A percentile compares a stretch with the other conserved stretches of the same genome.
These are phyloP conservation scores for Saccharomyces hybrid DNA, from an alignment of 1,139 yeast genomes.

Conservation along the genomic window DNA sequence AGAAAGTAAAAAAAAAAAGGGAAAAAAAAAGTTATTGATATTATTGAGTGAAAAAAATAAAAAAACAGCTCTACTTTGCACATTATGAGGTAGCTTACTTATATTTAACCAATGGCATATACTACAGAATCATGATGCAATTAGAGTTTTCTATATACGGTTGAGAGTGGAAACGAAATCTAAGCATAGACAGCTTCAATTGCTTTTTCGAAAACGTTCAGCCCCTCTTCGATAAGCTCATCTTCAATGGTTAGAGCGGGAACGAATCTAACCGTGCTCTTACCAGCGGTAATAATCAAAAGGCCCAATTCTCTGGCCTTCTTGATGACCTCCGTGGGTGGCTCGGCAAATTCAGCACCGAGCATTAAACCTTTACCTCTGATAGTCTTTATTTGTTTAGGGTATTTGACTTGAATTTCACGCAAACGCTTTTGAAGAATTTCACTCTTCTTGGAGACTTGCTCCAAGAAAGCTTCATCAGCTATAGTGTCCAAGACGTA, in stretches of 20 bases:
- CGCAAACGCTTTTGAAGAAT: conserved; percentile 45
- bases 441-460: conserved; percentile 53
- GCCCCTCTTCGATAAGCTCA: conserved; percentile 60
- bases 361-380: conserved; percentile 86
- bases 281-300: conserved; percentile 82
- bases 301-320: conserved; percentile 74
- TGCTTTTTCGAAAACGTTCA: conserved; percentile 53
- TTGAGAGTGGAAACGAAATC: not conserved
- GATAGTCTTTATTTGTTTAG: conserved; percentile 53
- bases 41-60: not conserved
- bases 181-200: conserved; percentile 34
- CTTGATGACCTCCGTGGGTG: conserved; percentile 58
- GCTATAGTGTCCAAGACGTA: conserved; percentile 67
- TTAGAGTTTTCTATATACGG: too few relatives aligned
- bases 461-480: conserved; percentile 48
- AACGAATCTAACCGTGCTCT: conserved; percentile 79
- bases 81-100: too few relatives aligned
- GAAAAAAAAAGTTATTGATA: not conserved
- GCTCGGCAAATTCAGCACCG: conserved; percentile 67
- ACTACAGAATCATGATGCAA: too few relatives aligned
- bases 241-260: conserved; percentile 86
- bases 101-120: too few relatives aligned
- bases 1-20: not conserved
- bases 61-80: too few relatives aligned
- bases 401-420: conserved; percentile 47